Evolutionary conservation across 192 early-diverging fungal genomes (phyloP).

Genomic region (Coemansia sp.): DNA sequence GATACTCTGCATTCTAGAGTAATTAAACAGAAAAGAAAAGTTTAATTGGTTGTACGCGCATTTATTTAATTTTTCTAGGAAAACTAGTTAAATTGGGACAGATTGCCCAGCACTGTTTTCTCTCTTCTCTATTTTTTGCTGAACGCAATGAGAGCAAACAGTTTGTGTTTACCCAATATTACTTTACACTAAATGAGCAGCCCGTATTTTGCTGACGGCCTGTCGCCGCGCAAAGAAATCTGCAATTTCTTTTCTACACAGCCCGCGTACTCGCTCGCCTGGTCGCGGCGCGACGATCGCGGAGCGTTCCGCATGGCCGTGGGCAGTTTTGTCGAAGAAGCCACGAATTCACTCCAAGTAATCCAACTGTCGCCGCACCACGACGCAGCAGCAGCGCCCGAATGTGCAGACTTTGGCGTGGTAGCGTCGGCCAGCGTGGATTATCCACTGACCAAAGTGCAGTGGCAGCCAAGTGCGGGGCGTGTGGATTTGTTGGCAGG

Average conservation of each 20-base stretch:
- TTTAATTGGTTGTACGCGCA: not conserved
- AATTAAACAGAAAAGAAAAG: not conserved
- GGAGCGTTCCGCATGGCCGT: slow-evolving; percentile 76
- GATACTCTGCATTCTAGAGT: no score
- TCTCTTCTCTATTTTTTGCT: slow-evolving; percentile 3
- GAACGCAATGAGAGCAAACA: not conserved
- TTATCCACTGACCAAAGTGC: slow-evolving; percentile 89
- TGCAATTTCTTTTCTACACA: slow-evolving; percentile 80
- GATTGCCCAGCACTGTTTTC: not conserved
- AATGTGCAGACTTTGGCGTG: slow-evolving; percentile 66
- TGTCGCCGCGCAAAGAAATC: slow-evolving; percentile 67
- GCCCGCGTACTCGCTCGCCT: slow-evolving; percentile 86
- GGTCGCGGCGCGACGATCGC: slow-evolving; percentile 62
- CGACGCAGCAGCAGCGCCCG: slow-evolving; percentile 35
- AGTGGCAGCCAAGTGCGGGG: slow-evolving; percentile 64
- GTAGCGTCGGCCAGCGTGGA: slow-evolving; percentile 75
- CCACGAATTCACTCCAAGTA: slow-evolving; percentile 60
- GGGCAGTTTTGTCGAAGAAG: slow-evolving; percentile 76
- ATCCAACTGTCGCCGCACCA: slow-evolving; percentile 53
- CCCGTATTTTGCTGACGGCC: slow-evolving; percentile 44
- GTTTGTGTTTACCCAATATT: not conserved
- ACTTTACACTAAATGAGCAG: slow-evolving; percentile 36
- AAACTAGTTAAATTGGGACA: no score
- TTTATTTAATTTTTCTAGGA: not conserved
- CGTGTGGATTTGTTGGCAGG: slow-evolving; percentile 80